Base-by-base conservation (phyloP, 805 yeast species). In the Yarrowia sp. region DNA sequence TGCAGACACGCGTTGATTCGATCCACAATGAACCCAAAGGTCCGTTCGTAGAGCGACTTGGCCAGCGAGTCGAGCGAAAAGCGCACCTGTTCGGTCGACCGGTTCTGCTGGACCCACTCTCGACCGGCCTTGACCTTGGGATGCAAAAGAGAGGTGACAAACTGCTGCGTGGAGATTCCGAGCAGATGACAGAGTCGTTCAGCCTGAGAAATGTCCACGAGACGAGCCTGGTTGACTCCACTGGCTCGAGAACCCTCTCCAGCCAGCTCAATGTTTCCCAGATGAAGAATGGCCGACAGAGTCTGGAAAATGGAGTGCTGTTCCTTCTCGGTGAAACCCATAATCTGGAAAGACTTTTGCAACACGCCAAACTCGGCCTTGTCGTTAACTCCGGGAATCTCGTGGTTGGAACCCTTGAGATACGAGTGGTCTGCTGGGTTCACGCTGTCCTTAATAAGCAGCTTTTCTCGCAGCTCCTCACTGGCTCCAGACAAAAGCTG, bases 51-150 rank as follows among this genome's bases (percentile, higher is more conserved):
- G 5, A 95, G 75, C 11, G 91, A 84, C 73, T 92, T 92, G 4
- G 99, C 85, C 36, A 95, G 79, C 0, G 98, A 96, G 73, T 93
- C 96, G 41, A 93, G 79, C 17, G 95, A 82, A 70, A 84, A 85
- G 68, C 85, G 86, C 0, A 93, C 96, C 72, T 95, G 98, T 0
- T 82, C 74, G 0, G 96, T 86, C 52, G 86, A 86, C 70, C 89
- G 84, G 35, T 92, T 85, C 72, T 91, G 96, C 21, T 85, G 82
- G 40, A 95, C 91, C 75, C 82, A 81, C 73, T 95, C 99, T 68
- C 85, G 82, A 2, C 99, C 99, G 4, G 98, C 97, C 72, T 86
- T 90, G 11, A 92, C 96, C 71, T 85, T 87, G 5, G 98, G 98
- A 40, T 83, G 82, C 35, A 92, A 74, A 11, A 95, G 78, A 0